A percentile compares a stretch with the other conserved stretches of the same genome.
These are phyloP conservation scores for Pestalotiopsis sp. DNA, from an alignment of 2,329 filamentous ascomycete genomes.

Conservation along the genomic window DNA sequence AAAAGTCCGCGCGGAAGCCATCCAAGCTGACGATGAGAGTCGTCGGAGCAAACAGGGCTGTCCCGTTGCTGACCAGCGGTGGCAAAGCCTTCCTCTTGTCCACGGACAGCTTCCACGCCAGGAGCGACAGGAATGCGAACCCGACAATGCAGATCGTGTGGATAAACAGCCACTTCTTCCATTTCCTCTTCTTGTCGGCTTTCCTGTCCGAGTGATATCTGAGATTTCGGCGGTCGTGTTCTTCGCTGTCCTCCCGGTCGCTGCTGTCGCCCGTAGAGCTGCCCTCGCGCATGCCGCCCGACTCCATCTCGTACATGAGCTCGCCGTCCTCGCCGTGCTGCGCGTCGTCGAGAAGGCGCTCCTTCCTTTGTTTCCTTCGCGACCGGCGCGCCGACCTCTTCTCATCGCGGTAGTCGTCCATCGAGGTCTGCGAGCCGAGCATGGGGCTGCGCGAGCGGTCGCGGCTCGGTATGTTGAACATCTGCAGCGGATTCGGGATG, in stretches of 20 bases:
- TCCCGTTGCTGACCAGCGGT: constrained; percentile 71
- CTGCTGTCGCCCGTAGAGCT: constrained; percentile 63
- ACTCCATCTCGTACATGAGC: constrained; percentile 77
- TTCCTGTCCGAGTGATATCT: constrained; percentile 48
- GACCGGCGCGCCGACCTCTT: constrained; percentile 50
- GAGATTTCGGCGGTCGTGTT: constrained; percentile 55
- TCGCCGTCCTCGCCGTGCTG: constrained; percentile 68
- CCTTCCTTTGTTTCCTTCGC: constrained; percentile 54
- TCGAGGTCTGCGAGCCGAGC: constrained; percentile 39
- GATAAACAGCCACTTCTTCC: constrained; percentile 54
- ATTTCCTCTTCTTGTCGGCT: constrained; percentile 50
- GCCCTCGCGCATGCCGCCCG: constrained; percentile 69
- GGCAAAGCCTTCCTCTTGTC: constrained; percentile 36
- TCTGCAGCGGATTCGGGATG: constrained; percentile 47
- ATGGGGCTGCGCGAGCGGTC: constrained; percentile 21
- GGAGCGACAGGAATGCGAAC: constrained; percentile 55
- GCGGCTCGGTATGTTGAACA: constrained; percentile 40
- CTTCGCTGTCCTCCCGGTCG: constrained; percentile 59
- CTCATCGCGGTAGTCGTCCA: constrained; percentile 49
- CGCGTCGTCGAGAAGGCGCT: constrained; percentile 52
- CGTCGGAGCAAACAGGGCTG: constrained; percentile 84
- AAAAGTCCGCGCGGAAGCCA: constrained; percentile 92
- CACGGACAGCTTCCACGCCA: constrained; percentile 60
- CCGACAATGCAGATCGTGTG: constrained; percentile 51
- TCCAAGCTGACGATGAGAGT: constrained; percentile 93